Percentiles rank a stretch among this genome's conserved stretches.
Conservation (phyloP, 805 yeast species). For the Myxozyma udenii region DNA sequence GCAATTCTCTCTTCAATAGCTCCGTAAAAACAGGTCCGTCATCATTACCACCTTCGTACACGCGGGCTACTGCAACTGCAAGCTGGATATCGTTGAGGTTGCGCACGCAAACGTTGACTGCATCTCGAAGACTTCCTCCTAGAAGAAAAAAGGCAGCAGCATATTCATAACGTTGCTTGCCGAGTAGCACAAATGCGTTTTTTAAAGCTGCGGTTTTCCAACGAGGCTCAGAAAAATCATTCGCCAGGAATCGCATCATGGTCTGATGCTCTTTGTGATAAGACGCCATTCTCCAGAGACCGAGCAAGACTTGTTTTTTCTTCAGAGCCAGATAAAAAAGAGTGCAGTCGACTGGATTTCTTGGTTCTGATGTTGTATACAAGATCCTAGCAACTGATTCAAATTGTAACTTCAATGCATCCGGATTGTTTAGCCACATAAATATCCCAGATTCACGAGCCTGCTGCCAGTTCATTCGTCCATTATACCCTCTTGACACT, state of each 20-base stretch:
- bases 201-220: slow-evolving; percentile 90
- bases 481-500: slow-evolving; percentile 46
- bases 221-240: slow-evolving; percentile 70
- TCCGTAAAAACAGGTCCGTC: slow-evolving; percentile 51
- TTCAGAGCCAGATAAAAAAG: slow-evolving; percentile 73
- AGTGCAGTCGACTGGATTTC: slow-evolving; percentile 74
- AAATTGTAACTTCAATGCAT: slow-evolving; percentile 49
- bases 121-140: slow-evolving; percentile 72
- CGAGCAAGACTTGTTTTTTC: slow-evolving; percentile 70
- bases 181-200: slow-evolving; percentile 84
- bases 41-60: slow-evolving; percentile 57
- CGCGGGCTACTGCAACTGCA: slow-evolving; percentile 77
- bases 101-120: slow-evolving; percentile 66
- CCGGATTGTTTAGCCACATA: slow-evolving; percentile 59
- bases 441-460: slow-evolving; percentile 61
- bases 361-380: slow-evolving; percentile 51
- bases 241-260: slow-evolving; percentile 69
- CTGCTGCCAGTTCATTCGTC: slow-evolving; percentile 56
- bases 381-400: slow-evolving; percentile 73
- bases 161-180: slow-evolving; percentile 81
- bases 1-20: slow-evolving; percentile 49
- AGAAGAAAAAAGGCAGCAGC: slow-evolving; percentile 87
- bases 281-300: slow-evolving; percentile 76
- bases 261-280: slow-evolving; percentile 80
- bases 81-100: slow-evolving; percentile 67